Percentiles rank a stretch among this genome's conserved stretches.
phyloP scores from a whole-genome alignment of 2,329 filamentous ascomycete genomes.

The Ophiostoma angusticollis region DNA sequence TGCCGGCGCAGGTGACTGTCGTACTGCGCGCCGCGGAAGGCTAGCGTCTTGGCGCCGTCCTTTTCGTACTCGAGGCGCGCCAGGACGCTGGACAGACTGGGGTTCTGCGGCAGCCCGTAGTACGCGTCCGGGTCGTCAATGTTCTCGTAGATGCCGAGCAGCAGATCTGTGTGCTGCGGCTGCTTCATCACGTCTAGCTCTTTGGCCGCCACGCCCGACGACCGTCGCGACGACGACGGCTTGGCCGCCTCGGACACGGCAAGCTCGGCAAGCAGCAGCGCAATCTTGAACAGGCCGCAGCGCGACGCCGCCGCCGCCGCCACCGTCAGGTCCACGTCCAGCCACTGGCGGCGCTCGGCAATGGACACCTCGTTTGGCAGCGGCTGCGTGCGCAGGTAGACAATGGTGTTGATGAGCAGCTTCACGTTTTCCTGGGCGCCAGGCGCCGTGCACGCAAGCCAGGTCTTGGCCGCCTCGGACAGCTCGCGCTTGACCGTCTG shows the following conservation, averaged over 20 bases:
- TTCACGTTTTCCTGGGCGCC: conserved; percentile 49
- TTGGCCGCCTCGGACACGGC: conserved; percentile 43
- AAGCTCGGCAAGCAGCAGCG: conserved; percentile 71
- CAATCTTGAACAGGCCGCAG: conserved; percentile 79
- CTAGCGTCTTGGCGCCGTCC: conserved; percentile 72
- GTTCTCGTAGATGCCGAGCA: conserved; percentile 76
- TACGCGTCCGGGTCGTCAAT: conserved; percentile 95
- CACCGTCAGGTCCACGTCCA: conserved; percentile 64
- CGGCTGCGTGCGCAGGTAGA: conserved; percentile 79
- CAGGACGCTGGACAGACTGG: conserved; percentile 65
- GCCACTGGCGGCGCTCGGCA: conserved; percentile 68
- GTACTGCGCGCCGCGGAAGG: conserved; percentile 82
- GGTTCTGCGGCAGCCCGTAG: conserved; percentile 73
- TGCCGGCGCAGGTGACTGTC: conserved; percentile 65
- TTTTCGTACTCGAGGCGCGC: conserved; percentile 79
- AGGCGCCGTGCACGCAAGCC: conserved; percentile 40
- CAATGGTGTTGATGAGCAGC: conserved; percentile 61
- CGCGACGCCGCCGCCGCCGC: conserved; percentile 59
- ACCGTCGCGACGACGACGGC: conserved; percentile 53
- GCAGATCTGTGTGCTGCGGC: conserved; percentile 50
- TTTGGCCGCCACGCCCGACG: conserved; percentile 37
- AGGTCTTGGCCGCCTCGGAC: conserved; percentile 51
- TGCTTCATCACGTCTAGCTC: conserved; percentile 23
- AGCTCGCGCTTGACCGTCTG: conserved; percentile 46
- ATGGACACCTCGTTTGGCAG: conserved; percentile 64